Base-by-base conservation (phyloP, 2,329 filamentous ascomycete species). In the Penicillium hordei region DNA sequence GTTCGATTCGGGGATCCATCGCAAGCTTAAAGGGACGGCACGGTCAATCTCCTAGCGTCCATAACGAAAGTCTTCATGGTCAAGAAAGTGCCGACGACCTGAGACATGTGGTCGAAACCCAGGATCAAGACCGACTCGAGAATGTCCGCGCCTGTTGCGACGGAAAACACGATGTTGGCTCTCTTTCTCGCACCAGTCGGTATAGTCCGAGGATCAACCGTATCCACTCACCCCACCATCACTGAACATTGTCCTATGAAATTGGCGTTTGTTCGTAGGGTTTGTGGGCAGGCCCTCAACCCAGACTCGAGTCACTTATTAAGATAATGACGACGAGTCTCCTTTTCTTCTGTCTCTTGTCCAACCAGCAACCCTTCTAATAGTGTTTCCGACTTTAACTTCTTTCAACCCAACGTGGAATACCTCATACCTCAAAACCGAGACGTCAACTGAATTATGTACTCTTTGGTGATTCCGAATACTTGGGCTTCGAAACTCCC, bases 141-240 rank as follows among this genome's bases (percentile, higher is more conserved):
- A 97, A 99, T 74, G 94, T 99, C 63, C 84, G 94, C 71, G 93
- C 93, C 59, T 99, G 94, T 79, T 99, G 94, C 76, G 94, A 97
- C 83, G 94, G 88, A 65, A 90, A 89, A 78, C 89, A 91, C 68
- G 88, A 91, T 71, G 89, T 91, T 52, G 67, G 75, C 42, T 75
- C 75, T 27, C 69, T 78, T 23, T 72, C 75, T 19, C 70, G 75
- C 52, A 77, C 69, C 21, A 77, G 75, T 57, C 72, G 74, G 21
- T 77, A 74, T 58, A 77, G 75, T 60, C 74, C 75, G 7, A 70
- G 71, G 36, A 62, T 69, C 29, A 74, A 76, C 57, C 74, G 73
- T 44, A 71, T 67, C 42, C 73, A 76, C 59, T 73, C 72, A 12
- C 73, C 76, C 57, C 68, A 72, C 54, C 75, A 23, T 23, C 49